Percentiles rank a stretch among this genome's conserved stretches.
These are phyloP conservation scores for Colletotrichum shisoi DNA, from an alignment of 2,329 filamentous ascomycete species.

Conservation along the genomic window DNA sequence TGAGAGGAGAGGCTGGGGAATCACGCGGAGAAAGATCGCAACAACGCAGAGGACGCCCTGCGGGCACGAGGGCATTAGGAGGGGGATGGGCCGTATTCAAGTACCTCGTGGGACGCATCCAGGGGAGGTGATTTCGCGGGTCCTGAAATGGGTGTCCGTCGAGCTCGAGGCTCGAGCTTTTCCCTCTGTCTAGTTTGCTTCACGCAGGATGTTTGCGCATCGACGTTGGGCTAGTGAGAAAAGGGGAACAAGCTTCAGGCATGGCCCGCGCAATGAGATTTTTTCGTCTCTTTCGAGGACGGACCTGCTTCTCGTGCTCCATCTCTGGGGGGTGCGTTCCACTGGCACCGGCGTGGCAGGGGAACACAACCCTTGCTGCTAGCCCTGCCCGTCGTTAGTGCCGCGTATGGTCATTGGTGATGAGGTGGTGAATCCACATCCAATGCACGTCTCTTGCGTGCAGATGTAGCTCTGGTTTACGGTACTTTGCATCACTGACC, in stretches of 20 bases:
- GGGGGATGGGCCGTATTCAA: constrained; percentile 35
- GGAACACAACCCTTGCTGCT: constrained; percentile 25
- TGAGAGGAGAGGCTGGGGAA: constrained; percentile 27
- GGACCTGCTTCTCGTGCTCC: constrained; percentile 33
- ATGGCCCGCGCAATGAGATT: constrained; percentile 36
- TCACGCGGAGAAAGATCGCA: constrained; percentile 23
- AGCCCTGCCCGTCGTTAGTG: constrained; percentile 32
- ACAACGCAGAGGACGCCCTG: not conserved
- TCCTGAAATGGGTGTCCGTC: constrained; percentile 10
- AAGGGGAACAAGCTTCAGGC: constrained; percentile 39
- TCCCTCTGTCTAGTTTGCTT: constrained; percentile 15
- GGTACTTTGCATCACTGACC: constrained; percentile 5
- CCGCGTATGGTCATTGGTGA: not conserved
- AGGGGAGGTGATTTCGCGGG: constrained; percentile 16
- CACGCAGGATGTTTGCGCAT: constrained; percentile 36
- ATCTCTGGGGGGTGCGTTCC: constrained; percentile 35
- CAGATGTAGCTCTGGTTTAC: constrained; percentile 7
- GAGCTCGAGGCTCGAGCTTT: constrained; percentile 28
- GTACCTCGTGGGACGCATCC: constrained; percentile 22
- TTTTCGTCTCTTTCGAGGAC: constrained; percentile 22
- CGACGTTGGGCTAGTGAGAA: constrained; percentile 37
- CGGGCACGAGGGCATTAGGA: constrained; percentile 1
- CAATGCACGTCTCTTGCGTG: constrained; percentile 6
- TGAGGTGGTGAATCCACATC: constrained; percentile 1
- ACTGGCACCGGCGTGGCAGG: constrained; percentile 32